Conservation (phyloP, 495 filamentous ascomycete genomes). For the Trichoderma gamsii region DNA sequence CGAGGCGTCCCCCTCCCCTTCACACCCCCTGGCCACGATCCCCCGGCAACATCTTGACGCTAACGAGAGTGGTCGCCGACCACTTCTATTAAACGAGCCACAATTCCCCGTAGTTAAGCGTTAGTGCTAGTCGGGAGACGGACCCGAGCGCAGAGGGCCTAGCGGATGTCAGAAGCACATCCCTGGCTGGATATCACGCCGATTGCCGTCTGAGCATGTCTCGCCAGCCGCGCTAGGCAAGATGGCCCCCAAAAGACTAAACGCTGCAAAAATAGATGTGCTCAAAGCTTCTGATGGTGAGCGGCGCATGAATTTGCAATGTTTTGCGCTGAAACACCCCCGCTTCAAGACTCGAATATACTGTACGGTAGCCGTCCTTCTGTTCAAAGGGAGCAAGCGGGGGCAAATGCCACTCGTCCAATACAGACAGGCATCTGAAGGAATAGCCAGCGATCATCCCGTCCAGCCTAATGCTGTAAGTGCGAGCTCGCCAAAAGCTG, state of each 20-base stretch:
- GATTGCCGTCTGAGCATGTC: slow-evolving; percentile 11
- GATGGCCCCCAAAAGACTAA: slow-evolving; percentile 5
- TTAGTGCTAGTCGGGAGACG: slow-evolving; percentile 8
- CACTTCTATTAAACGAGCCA: slow-evolving; percentile 9
- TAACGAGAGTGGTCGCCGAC: slow-evolving; percentile 8
- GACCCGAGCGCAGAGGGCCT: slow-evolving; percentile 1
- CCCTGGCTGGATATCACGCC: slow-evolving; percentile 6
- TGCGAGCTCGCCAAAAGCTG: background rate
- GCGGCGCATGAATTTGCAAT: background rate
- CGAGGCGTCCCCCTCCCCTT: background rate
- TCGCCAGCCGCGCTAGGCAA: background rate
- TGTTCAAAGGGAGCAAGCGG: background rate
- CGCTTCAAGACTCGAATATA: background rate
- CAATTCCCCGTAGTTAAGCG: slow-evolving; percentile 14
- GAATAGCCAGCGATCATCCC: background rate
- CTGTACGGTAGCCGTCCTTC: too few species aligned
- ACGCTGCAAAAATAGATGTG: slow-evolving; percentile 6
- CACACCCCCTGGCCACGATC: background rate
- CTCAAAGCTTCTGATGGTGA: background rate
- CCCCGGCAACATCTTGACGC: slow-evolving; percentile 7
- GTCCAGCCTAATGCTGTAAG: background rate
- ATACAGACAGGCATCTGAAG: background rate
- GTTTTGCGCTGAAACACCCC: slow-evolving; percentile 3
- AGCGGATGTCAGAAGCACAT: slow-evolving; percentile 7
- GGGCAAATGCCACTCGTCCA: background rate